Base-by-base conservation (phyloP, 345 rosid species). In the Gossypium thurberi region DNA sequence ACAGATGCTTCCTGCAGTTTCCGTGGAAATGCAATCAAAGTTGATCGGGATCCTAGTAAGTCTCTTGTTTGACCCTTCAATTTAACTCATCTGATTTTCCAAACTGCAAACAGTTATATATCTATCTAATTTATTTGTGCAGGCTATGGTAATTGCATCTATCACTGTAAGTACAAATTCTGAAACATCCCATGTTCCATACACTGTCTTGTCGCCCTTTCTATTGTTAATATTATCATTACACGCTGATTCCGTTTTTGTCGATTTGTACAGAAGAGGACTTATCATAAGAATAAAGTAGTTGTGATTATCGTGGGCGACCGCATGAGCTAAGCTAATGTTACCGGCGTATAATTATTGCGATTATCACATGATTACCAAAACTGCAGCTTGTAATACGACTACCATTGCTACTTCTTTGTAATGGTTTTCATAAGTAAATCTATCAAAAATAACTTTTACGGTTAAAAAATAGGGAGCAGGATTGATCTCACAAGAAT, bases 131-230 rank as follows among this genome's bases (percentile, higher is more conserved):
- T 10, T 51, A 4, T 77, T 76, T 79, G 64, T 79, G 55, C 85
- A 87, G 87, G 91, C 77, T 89, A 87, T 80, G 88, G 84, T 77
- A 87, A 81, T 75, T 87, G 91, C 87, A 67, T 84, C 78, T 89
- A 85, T 71, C 71, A 69, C 81, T 86, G 94, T 89, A 84, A 79
- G 88, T 78, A 58, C 53, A 44, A 13, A 71, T 64, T 14, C 44
- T 47, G 42, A 48, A 23, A 15, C 26, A 28, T 63, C 67, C 47
- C 7, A 40, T 17, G 13, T 72, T 12, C 7, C 40, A 33, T 33
- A 33, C 7, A 33, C 7, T 5, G 40, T 14, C 57, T 44, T 44
- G 6, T 17, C 3, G 33, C 52, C 55, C 43, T 13, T 20, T 57
- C n/a, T 73, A 10, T 44, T 44, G 10, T 44, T 10, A 33, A 33